phyloP scores from a whole-genome alignment of 139 green algal species.

The Diplosphaera chodatii region DNA sequence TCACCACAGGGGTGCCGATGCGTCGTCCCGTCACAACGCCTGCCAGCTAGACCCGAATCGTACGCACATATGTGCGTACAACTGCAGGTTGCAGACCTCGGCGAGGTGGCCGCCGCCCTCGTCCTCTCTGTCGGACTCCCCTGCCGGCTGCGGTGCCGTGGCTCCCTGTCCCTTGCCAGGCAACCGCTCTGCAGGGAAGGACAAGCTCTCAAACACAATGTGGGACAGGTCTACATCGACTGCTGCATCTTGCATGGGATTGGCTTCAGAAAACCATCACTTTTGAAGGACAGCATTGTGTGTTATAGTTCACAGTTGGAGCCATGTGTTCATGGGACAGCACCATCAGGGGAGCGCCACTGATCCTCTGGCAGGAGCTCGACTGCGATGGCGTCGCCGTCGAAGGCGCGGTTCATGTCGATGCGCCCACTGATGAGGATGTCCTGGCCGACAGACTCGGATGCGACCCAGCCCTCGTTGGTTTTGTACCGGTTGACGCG shows the following conservation, averaged over 20 bases:
- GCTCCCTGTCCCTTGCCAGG: conserved; percentile 18
- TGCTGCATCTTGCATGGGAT: too few species aligned
- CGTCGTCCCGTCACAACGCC: too few species aligned
- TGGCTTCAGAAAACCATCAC: too few species aligned
- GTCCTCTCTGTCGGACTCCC: conserved; percentile 21
- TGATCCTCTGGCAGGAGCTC: conserved; percentile 76
- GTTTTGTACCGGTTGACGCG: conserved; percentile 74
- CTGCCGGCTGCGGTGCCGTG: conserved; percentile 8
- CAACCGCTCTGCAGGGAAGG: conserved; percentile 14
- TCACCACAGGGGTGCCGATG: too few species aligned
- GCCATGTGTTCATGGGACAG: too few species aligned
- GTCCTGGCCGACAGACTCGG: conserved; percentile 58
- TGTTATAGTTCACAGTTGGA: too few species aligned
- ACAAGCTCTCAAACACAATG: conserved; percentile 10
- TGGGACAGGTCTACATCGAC: too few species aligned
- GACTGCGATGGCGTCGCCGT: conserved; percentile 61
- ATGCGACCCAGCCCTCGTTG: conserved; percentile 70
- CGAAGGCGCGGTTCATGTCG: conserved; percentile 81
- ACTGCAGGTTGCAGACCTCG: neutral
- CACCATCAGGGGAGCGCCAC: conserved; percentile 41
- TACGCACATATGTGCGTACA: too few species aligned
- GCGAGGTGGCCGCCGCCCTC: conserved; percentile 22
- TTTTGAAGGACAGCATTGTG: too few species aligned
- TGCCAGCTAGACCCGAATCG: too few species aligned
- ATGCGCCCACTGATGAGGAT: conserved; percentile 65